Evolutionary conservation across 495 filamentous ascomycete genomes (phyloP).

Genomic region (Lophium mytilinum): DNA sequence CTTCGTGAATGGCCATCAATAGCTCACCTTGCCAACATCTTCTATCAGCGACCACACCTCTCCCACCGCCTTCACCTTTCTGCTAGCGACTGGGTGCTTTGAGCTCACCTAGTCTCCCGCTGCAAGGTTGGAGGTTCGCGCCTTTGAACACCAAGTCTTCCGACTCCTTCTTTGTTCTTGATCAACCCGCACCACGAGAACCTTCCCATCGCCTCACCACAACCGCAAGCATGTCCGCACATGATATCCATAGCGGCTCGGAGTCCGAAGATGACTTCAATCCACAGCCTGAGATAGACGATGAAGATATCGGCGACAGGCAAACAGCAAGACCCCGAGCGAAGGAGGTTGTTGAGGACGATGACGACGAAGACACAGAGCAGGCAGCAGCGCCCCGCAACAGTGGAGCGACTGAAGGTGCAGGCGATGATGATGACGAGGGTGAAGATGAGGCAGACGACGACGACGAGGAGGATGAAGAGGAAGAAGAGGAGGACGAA

Average conservation of each 20-base stretch:
- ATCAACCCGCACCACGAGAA: background rate
- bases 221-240: slow-evolving; percentile 13
- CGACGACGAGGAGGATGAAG: slow-evolving; percentile 25
- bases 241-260: slow-evolving; percentile 49
- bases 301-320: slow-evolving; percentile 34
- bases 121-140: too few species aligned
- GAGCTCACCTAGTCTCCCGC: too few species aligned
- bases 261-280: slow-evolving; percentile 83
- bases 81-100: too few species aligned
- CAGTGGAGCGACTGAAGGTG: slow-evolving; percentile 40
- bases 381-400: slow-evolving; percentile 1
- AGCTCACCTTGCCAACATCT: background rate
- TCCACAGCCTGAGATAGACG: slow-evolving; percentile 56
- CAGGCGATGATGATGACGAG: slow-evolving; percentile 26
- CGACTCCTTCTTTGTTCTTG: background rate
- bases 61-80: background rate
- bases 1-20: background rate
- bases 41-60: background rate
- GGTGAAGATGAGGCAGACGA: slow-evolving; percentile 28
- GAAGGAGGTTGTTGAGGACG: slow-evolving; percentile 41
- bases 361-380: slow-evolving; percentile 38
- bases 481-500: slow-evolving; percentile 30
- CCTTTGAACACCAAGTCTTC: too few species aligned
- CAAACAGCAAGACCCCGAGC: slow-evolving; percentile 4
- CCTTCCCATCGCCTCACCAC: background rate